Conservation (phyloP, 1,284 basidiomycete species). For the Tausonia pullulans region DNA sequence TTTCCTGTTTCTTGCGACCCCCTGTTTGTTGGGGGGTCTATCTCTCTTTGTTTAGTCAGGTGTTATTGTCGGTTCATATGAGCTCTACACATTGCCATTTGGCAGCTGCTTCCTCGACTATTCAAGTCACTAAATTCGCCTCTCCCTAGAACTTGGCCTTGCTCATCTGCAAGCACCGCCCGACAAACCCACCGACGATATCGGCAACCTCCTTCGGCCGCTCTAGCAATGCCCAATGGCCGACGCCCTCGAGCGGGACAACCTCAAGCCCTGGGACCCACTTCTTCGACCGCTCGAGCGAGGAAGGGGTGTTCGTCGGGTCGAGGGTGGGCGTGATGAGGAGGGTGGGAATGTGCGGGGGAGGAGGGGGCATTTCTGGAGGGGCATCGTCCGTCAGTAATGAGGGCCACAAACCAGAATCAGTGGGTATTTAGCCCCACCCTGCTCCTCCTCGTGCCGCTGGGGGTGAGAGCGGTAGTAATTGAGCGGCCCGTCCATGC, state of each 20-base stretch:
- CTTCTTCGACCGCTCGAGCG: background rate
- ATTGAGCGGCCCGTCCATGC: background rate
- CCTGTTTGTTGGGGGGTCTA: too few relatives aligned
- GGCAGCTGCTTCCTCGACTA: too few relatives aligned
- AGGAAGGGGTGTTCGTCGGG: background rate
- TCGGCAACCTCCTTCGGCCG: too few relatives aligned
- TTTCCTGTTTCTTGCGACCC: too few relatives aligned
- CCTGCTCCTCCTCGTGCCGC: background rate
- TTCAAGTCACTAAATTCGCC: too few relatives aligned
- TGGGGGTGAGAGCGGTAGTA: slow-evolving; percentile 3
- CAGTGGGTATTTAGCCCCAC: background rate
- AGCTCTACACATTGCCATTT: too few relatives aligned
- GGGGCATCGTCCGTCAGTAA: background rate
- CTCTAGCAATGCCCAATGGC: background rate
- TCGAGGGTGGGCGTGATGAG: background rate
- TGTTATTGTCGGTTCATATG: too few relatives aligned
- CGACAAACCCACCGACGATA: too few relatives aligned
- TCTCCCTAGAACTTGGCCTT: too few relatives aligned
- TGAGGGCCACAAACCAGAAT: background rate
- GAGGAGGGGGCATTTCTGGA: background rate
- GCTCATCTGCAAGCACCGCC: too few relatives aligned
- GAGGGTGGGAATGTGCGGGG: background rate
- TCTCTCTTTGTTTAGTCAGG: too few relatives aligned
- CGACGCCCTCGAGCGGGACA: background rate
- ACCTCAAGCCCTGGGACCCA: background rate